phyloP scores from a whole-genome alignment of 148 eudicot genomes.

The Rhododendron vialii region DNA sequence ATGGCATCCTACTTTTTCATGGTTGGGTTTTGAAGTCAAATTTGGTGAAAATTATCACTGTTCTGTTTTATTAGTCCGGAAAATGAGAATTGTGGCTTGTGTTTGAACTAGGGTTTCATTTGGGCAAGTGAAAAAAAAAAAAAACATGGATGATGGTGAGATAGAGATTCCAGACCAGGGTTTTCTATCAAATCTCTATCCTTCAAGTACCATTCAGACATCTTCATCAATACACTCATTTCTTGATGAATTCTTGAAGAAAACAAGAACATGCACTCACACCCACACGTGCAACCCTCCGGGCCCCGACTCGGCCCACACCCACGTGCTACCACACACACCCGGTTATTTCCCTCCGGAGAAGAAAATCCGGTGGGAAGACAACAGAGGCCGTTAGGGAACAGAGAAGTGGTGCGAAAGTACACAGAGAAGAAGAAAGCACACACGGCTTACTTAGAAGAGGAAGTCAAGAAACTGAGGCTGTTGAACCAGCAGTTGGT shows the following conservation, averaged over 20 bases:
- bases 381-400: not conserved
- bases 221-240: constrained; percentile 30
- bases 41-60: not conserved
- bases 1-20: not conserved
- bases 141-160: constrained; percentile 44
- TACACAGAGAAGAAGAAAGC: constrained; percentile 72
- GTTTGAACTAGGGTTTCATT: not conserved
- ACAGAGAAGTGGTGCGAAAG: constrained; percentile 67
- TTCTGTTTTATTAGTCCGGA: not conserved
- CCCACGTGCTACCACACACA: constrained; percentile 62
- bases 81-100: not conserved
- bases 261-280: constrained; percentile 48
- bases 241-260: constrained; percentile 47
- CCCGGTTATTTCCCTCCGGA: not conserved
- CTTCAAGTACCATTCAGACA: constrained; percentile 17
- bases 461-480: constrained; percentile 52
- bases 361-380: too few species aligned
- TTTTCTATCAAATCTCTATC: constrained; percentile 24
- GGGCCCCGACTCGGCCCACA: constrained; percentile 52
- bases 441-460: constrained; percentile 52
- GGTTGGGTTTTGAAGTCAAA: not conserved
- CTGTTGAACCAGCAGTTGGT: constrained; percentile 40
- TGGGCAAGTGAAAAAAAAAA: not conserved
- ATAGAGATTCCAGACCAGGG: constrained; percentile 36
- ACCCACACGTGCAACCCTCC: constrained; percentile 65